Base-by-base conservation (phyloP, 2,329 filamentous ascomycete species). In the Madurella mycetomatis region DNA sequence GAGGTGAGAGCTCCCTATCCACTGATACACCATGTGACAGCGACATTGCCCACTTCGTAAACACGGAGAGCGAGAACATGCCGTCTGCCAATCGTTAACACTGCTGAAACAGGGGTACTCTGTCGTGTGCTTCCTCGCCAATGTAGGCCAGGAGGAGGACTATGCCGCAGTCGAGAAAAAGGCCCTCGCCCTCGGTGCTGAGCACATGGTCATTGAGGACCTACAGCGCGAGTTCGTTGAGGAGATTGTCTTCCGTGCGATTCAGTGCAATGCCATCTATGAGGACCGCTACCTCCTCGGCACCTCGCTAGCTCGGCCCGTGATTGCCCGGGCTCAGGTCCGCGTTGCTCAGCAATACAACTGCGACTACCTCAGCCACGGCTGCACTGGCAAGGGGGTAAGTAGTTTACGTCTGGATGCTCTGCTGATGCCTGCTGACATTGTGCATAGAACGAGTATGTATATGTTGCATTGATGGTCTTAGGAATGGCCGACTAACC, bases 101-200 rank as follows among this genome's bases (percentile, higher is more conserved):
- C 41, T 57, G 43, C 34, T 15, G 13, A 37, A 58, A 48, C 41
- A 81, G 66, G 77, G 74, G 55, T 82, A 83, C 66, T 78, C 80
- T 61, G 84, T 88, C 63, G 79, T 87, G 63, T 74, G 71, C 68
- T 79, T 75, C 69, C 76, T 87, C 69, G 86, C 86, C 74, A 79
- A 90, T 72, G 82, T 89, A 63, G 87, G 87, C 55, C 86, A 90
- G 73, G 82, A 86, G 66, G 87, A 91, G 73, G 86, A 90, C 73
- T 91, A 83, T 68, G 80, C 82, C 44, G 85, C 79, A 55, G 88
- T 87, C 55, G 82, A 87, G 73, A 79, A 81, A 67, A 91, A 92
- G 80, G 66, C 67, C 2, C 59, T 63, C 7, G 57, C 60, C 71
- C 81, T 89, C 60, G 86, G 86, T 65, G 86, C 86, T 18, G 75